Evolutionary conservation across 208 protist species (phyloP), one percentile per base, ranked within the genome.

Genomic region (Balamuthia mandrillaris): DNA sequence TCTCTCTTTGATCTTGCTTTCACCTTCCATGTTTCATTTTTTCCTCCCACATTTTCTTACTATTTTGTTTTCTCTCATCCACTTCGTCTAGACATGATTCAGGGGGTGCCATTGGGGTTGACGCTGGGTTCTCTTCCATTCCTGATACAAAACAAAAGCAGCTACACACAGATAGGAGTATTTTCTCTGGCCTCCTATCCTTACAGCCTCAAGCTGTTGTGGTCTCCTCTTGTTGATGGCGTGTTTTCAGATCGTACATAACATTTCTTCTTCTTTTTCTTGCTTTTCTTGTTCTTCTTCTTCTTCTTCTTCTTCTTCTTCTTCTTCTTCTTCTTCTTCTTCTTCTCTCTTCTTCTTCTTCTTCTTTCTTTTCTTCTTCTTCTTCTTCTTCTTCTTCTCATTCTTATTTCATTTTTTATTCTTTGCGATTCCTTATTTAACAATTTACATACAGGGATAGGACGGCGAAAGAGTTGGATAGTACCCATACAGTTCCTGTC

Each of bases 201-300:
- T 29, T 92, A 90, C 52, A 81, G 88, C n/a, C 66, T 92, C 54
- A 92, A 92, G 68, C 88, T 92, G 35, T 58, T 92, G 35, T 92
- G 90, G 90, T 88, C 88, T 5, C 90, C 90, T 4, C 2, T 92
- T 1, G 85, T 92, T 10, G 90, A 92, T 54, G 66, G 54, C n/a
- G n/a, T n/a, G n/a, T n/a, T n/a, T n/a, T n/a, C n/a, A n/a, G n/a
- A n/a, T n/a, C n/a, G n/a, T n/a, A n/a, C n/a, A n/a, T n/a, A n/a
- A n/a, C n/a, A n/a, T n/a, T n/a, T n/a, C n/a, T n/a, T n/a, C n/a
- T n/a, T n/a, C n/a, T n/a, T n/a, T n/a, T n/a, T n/a, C n/a, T n/a
- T n/a, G n/a, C n/a, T n/a, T n/a, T n/a, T n/a, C n/a, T n/a, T n/a
- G n/a, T n/a, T n/a, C n/a, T n/a, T n/a, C n/a, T n/a, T n/a, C n/a